Conservation (phyloP, 345 rosid genomes). For the Populus euphratica region DNA sequence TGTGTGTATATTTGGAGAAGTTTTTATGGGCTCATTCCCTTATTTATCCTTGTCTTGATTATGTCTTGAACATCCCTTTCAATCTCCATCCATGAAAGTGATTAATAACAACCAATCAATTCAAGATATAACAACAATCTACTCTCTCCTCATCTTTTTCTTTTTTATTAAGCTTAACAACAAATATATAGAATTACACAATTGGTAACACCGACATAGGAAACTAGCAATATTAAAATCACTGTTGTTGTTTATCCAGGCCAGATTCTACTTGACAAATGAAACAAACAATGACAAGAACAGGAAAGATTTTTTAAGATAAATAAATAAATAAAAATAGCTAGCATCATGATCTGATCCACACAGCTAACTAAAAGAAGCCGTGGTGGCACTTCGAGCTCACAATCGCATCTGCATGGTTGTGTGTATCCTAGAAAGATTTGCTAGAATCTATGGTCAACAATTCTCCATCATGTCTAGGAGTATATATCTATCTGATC, state of each 20-base stretch:
- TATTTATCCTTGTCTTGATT: not conserved
- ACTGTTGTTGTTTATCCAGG: conserved; percentile 5
- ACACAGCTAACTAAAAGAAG: conserved; percentile 23
- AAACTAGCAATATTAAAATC: conserved; percentile 10
- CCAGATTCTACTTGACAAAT: conserved; percentile 14
- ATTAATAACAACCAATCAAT: conserved; percentile 33
- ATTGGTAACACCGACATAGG: conserved; percentile 15
- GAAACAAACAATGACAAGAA: not conserved
- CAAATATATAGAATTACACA: conserved; percentile 5
- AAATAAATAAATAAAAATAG: not conserved
- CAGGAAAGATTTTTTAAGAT: not conserved
- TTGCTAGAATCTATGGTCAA: conserved; percentile 3
- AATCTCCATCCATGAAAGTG: conserved; percentile 26
- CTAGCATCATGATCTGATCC: conserved; percentile 9
- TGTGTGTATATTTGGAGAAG: not conserved
- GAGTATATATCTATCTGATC: not conserved
- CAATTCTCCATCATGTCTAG: not conserved
- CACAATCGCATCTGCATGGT: conserved; percentile 16
- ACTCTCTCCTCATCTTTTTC: not conserved
- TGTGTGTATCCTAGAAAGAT: conserved; percentile 15
- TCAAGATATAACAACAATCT: not conserved
- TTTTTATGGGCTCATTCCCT: not conserved
- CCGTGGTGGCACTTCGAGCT: conserved; percentile 22
- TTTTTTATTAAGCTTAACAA: not conserved
- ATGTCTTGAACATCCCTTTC: conserved; percentile 19